Evolutionary conservation across 176 grass and related monocot species (phyloP), one percentile per base, ranked within the genome.

Genomic region (Saccharum spontaneum): DNA sequence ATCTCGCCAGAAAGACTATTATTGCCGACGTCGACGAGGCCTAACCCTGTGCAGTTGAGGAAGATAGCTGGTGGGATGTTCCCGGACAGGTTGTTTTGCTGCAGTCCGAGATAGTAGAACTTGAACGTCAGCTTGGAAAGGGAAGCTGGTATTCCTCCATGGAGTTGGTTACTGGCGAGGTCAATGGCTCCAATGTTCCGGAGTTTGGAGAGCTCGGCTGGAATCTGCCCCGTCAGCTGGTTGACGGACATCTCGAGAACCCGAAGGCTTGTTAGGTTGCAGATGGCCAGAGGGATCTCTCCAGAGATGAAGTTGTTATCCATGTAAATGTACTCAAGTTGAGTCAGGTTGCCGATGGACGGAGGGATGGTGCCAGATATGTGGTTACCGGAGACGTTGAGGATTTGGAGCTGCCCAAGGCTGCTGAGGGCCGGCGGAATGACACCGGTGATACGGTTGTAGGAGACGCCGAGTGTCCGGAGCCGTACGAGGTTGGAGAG

Each of bases 181-280:
- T 71, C 0, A 6, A 98, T 62, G 9, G 1, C 4, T 0, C 0
- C 0, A 13, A 98, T 57, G 9, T 3, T 1, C 1, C 43, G 67
- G 67, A 89, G 44, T 62, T 92, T 85, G 76, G 93, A 85, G 63
- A 98, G 74, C 67, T 95, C 95, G 22, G 39, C 41, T 0, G 95
- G 95, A 40, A 98, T 87, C 62, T 5, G 24, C 20, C 95, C 93
- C 0, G 74, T 70, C 40, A 98, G 86, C 2, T 34, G 1, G 71
- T 95, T 95, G 7, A 10, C 1, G 5, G 75, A 85, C 66, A 94
- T 31, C 2, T 94, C 84, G 0, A 94, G 37, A 17, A 24, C 30
- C 4, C 0, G 0, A 15, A 94, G 92, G 16, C 40, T 38, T 4
- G 89, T 80, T 15, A 94, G 73, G 69, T 92, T 94, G 66, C 72